phyloP scores from a whole-genome alignment of 495 filamentous ascomycete genomes.

The Neurospora terricola region DNA sequence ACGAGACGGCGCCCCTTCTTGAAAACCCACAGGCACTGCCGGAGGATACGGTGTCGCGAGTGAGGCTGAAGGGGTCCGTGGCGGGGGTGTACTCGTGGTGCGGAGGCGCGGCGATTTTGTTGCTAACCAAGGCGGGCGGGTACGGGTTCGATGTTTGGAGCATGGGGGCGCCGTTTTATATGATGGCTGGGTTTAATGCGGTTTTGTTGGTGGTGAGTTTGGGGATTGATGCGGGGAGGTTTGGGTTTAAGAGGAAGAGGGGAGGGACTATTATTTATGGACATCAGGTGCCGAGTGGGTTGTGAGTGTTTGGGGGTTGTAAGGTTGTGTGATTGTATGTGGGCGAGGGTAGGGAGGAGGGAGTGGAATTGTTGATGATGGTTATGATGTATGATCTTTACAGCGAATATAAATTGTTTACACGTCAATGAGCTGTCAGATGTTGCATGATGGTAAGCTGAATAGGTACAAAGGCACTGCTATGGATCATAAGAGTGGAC shows the following conservation, averaged over 20 bases:
- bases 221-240: constrained; percentile 24
- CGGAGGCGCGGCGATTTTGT: constrained; percentile 81
- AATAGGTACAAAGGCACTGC: too few species aligned
- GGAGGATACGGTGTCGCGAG: constrained; percentile 26
- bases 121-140: constrained; percentile 90
- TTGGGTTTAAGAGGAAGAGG: constrained; percentile 1
- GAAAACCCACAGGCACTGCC: constrained; percentile 8
- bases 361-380: neutral
- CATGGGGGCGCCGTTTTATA: constrained; percentile 73
- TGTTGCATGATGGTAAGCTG: too few species aligned
- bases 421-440: too few species aligned
- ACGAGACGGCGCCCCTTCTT: constrained; percentile 25
- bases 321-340: neutral
- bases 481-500: too few species aligned
- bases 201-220: constrained; percentile 52
- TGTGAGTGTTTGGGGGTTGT: neutral
- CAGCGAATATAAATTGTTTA: neutral
- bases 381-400: neutral
- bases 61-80: constrained; percentile 79
- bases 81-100: constrained; percentile 87
- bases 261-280: neutral
- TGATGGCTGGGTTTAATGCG: constrained; percentile 83
- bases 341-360: neutral
- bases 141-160: constrained; percentile 64
- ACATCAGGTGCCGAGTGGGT: neutral